These are phyloP conservation scores for Xylariomycetidae sp. DNA, from an alignment of 2,329 filamentous ascomycete species.

Conservation along the genomic window DNA sequence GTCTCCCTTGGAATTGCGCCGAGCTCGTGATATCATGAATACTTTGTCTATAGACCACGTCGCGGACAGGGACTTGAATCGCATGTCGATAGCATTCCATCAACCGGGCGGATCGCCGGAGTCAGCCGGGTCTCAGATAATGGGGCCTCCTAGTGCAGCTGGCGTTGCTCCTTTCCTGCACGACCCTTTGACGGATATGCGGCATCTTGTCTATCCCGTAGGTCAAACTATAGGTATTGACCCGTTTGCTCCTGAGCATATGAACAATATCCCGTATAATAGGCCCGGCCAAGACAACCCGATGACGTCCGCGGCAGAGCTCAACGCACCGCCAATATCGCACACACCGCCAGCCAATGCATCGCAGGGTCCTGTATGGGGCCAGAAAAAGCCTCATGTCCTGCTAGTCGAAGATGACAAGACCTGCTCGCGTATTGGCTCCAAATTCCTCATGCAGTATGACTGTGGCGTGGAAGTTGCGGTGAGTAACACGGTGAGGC, in stretches of 20 bases:
- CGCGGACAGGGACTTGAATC: constrained; percentile 51
- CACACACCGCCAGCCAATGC: constrained; percentile 22
- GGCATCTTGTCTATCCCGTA: constrained; percentile 80
- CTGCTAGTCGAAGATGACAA: constrained; percentile 83
- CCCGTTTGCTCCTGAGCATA: constrained; percentile 89
- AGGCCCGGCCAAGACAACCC: constrained; percentile 56
- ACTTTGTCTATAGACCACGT: constrained; percentile 47
- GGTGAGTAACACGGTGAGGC: constrained; percentile 38
- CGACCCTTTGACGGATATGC: constrained; percentile 52
- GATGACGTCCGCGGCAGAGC: constrained; percentile 37
- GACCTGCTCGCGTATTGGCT: constrained; percentile 62
- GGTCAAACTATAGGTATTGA: constrained; percentile 90
- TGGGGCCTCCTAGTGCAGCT: constrained; percentile 48
- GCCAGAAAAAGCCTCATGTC: constrained; percentile 66
- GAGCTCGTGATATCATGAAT: constrained; percentile 53
- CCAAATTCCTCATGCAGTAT: constrained; percentile 62
- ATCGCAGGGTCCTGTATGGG: constrained; percentile 49
- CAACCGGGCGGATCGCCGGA: constrained; percentile 48
- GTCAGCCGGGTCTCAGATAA: constrained; percentile 45
- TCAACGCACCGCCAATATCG: constrained; percentile 28
- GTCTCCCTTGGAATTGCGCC: constrained; percentile 46
- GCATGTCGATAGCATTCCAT: constrained; percentile 48
- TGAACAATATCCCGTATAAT: constrained; percentile 88
- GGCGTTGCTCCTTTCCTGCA: constrained; percentile 41
- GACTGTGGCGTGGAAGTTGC: constrained; percentile 65